A percentile compares a stretch with the other conserved stretches of the same genome.
These are phyloP conservation scores for Tricholoma terreum DNA, from an alignment of 768 basidiomycete genomes.

Conservation along the genomic window DNA sequence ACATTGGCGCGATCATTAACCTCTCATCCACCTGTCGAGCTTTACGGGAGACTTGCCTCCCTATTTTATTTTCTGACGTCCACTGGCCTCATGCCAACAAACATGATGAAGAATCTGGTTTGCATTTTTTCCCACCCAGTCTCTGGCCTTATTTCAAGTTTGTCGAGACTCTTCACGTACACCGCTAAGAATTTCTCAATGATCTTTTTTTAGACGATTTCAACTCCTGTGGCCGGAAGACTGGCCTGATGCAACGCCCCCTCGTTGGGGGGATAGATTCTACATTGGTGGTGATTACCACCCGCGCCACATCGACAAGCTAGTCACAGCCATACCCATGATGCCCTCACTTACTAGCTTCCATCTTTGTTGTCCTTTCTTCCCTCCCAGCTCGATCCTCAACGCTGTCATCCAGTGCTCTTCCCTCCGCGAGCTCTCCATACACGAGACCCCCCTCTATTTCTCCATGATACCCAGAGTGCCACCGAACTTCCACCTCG, in stretches of 20 bases:
- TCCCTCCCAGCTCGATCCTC: constrained; percentile 34
- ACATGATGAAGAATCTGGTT: constrained; percentile 31
- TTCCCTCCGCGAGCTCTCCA: constrained; percentile 32
- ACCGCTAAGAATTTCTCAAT: not conserved
- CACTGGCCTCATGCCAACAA: constrained; percentile 40
- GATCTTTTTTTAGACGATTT: constrained; percentile 27
- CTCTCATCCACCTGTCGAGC: constrained; percentile 26
- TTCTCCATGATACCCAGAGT: constrained; percentile 30
- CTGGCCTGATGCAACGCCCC: constrained; percentile 39
- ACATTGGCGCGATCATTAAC: constrained; percentile 19
- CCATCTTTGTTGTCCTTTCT: constrained; percentile 38
- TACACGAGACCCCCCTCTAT: constrained; percentile 39
- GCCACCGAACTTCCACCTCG: constrained; percentile 29
- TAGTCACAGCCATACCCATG: constrained; percentile 34
- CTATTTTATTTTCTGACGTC: constrained; percentile 32
- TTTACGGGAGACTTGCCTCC: constrained; percentile 26
- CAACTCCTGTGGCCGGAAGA: constrained; percentile 42
- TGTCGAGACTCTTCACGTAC: constrained; percentile 8
- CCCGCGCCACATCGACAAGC: constrained; percentile 34
- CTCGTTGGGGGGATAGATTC: constrained; percentile 37
- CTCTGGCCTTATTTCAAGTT: constrained; percentile 39
- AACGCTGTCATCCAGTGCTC: constrained; percentile 33
- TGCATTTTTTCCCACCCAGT: constrained; percentile 37
- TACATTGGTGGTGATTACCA: constrained; percentile 32
- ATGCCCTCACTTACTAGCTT: constrained; percentile 34